Percentiles rank a stretch among this genome's conserved stretches.
Conservation (phyloP, 1,284 basidiomycete species). For the Ganoderma resinaceum region DNA sequence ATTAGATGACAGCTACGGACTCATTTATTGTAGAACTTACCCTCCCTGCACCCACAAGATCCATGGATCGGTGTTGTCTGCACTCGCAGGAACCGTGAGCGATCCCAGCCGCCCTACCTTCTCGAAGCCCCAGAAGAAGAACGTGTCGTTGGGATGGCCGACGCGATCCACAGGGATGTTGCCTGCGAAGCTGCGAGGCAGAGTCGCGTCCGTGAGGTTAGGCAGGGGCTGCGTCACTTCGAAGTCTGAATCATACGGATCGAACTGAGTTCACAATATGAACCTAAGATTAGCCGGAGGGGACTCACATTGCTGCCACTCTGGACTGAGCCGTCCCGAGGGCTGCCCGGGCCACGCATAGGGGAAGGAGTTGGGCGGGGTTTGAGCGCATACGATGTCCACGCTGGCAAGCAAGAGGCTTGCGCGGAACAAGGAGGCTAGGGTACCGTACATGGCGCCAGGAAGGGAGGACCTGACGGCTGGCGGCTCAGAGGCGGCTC, state of each 20-base stretch:
- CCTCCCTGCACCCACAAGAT: conserved; percentile 79
- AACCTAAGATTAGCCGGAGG: background rate
- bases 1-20: background rate
- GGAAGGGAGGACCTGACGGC: background rate
- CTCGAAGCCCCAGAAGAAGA: conserved; percentile 78
- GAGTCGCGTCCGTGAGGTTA: conserved; percentile 59
- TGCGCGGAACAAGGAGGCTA: background rate
- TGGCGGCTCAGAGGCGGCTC: background rate
- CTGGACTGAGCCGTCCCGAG: conserved; percentile 34
- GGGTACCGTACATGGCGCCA: background rate
- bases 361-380: conserved; percentile 30
- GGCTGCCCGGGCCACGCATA: conserved; percentile 34
- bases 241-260: conserved; percentile 28
- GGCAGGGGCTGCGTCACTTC: conserved; percentile 49
- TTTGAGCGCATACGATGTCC: background rate
- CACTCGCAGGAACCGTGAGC: conserved; percentile 47
- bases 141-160: conserved; percentile 70
- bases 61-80: conserved; percentile 61
- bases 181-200: conserved; percentile 68
- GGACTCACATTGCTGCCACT: conserved; percentile 41
- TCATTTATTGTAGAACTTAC: conserved; percentile 42
- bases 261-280: no score
- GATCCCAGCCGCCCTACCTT: conserved; percentile 56
- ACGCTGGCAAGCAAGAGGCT: background rate
- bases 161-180: conserved; percentile 68